Percentiles rank a stretch among this genome's conserved stretches.
Conservation (phyloP, 345 rosid species). For the Xanthoceras sorbifolium region DNA sequence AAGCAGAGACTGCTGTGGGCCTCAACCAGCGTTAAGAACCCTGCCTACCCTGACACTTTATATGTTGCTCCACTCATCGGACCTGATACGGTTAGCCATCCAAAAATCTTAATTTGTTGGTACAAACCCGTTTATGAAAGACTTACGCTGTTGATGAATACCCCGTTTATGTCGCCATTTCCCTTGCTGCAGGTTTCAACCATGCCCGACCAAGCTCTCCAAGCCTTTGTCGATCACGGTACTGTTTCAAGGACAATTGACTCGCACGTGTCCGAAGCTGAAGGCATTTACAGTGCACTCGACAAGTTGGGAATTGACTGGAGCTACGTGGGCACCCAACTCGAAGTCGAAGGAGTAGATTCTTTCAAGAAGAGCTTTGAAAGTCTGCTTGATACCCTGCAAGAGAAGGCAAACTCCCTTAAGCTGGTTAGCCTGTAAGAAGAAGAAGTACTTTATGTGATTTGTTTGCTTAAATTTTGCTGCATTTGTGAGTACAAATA, state of each 20-base stretch:
- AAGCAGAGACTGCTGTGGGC: conserved; percentile 97
- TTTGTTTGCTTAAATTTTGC: conserved; percentile 2
- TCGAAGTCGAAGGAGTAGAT: conserved; percentile 90
- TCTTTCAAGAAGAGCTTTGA: conserved; percentile 95
- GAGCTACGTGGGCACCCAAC: conserved; percentile 74
- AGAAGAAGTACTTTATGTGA: conserved; percentile 8
- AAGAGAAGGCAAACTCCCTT: conserved; percentile 94
- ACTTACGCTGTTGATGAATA: conserved; percentile 9
- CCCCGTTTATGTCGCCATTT: neutral
- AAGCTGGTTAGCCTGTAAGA: conserved; percentile 62
- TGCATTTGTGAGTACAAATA: conserved; percentile 25
- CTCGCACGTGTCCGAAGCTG: conserved; percentile 80
- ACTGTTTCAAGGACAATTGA: conserved; percentile 87
- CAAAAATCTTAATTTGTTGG: neutral
- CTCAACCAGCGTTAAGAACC: conserved; percentile 96
- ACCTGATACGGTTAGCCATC: conserved; percentile 77
- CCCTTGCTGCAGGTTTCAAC: conserved; percentile 71
- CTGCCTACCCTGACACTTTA: conserved; percentile 87
- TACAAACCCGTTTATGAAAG: too few relatives aligned
- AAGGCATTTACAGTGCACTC: conserved; percentile 90
- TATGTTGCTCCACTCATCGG: conserved; percentile 95
- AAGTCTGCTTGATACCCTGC: conserved; percentile 86
- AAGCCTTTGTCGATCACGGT: conserved; percentile 89
- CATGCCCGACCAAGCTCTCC: conserved; percentile 99
- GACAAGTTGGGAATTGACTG: conserved; percentile 97